Evolutionary conservation across 2,329 filamentous ascomycete genomes (phyloP), one percentile per base, ranked within the genome.

Genomic region (Fusarium piperis): DNA sequence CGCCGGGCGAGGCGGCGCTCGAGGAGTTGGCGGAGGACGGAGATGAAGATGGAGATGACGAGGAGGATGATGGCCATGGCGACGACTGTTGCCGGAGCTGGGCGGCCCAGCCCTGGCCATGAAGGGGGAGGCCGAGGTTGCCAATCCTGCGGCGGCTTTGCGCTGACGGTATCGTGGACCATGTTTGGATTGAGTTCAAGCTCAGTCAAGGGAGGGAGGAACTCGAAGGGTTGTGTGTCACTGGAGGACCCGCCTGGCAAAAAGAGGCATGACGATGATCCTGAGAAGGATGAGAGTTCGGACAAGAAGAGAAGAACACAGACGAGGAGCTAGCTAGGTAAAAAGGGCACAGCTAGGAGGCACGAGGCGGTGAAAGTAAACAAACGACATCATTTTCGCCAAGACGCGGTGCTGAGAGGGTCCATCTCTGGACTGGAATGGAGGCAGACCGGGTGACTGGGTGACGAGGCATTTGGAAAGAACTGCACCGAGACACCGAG

Each of bases 391-490:
- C 55, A 55, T 59, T 46, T 65, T 53, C 36, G 62, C 41, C 59
- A 62, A 61, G 46, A 62, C 63, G 48, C 35, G 55, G 65, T 30
- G 36, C 46, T 51, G 33, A 70, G 64, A 46, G 10, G 44, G 44
- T 16, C 59, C 55, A 62, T 73, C 67, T 64, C 64, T 64, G 18
- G 38, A 11, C 44, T 66, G 74, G 74, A 74, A 76, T 76, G 74
- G 58, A 73, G 63, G 59, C 36, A 66, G 48, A 57, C 59, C 28
- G 41, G 58, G 52, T 59, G 59, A 58, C 63, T 68, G 62, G 73
- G 65, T 62, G 64, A 73, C 52, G 48, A 58, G 63, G 52, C 62
- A 73, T 61, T 44, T 44, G 13, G 56, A 68, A 51, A 62, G 60
- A 52, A 46, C 63, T 60, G n/a, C 46, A 35, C 44, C 36, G 53